Percentiles rank a stretch among this genome's conserved stretches.
Evolutionary conservation across 306 rosid genomes (phyloP).

Genomic region (Abrus pulchellus): DNA sequence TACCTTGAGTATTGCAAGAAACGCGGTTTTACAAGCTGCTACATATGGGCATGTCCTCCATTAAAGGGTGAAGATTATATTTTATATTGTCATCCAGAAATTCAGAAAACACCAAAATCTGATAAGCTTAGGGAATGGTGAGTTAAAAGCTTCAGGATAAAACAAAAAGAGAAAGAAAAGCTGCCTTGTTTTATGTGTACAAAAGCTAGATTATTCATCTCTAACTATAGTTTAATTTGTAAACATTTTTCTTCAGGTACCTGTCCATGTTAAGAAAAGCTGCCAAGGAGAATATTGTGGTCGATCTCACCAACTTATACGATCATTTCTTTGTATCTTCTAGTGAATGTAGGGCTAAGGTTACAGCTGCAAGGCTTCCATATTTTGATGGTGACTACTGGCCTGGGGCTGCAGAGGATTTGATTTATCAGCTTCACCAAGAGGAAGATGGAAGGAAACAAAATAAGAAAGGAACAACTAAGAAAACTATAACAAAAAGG

Average conservation of each 20-base stretch:
- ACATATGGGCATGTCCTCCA: slow-evolving; percentile 99
- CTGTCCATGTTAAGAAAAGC: slow-evolving; percentile 94
- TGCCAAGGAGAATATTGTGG: slow-evolving; percentile 85
- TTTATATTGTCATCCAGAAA: slow-evolving; percentile 97
- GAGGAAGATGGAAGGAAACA: slow-evolving; percentile 97
- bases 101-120: slow-evolving; percentile 98
- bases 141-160: slow-evolving; percentile 39
- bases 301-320: slow-evolving; percentile 83
- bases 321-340: slow-evolving; percentile 93
- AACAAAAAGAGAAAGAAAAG: background rate
- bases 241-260: slow-evolving; percentile 69
- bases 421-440: slow-evolving; percentile 93
- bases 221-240: slow-evolving; percentile 46
- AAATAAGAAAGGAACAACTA: slow-evolving; percentile 88
- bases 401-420: slow-evolving; percentile 99
- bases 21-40: slow-evolving; percentile 97
- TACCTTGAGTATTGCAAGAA: slow-evolving; percentile 97
- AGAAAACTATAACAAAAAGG: slow-evolving; percentile 91
- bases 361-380: slow-evolving; percentile 95
- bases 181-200: slow-evolving; percentile 21
- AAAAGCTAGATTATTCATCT: slow-evolving; percentile 27
- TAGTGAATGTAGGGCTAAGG: slow-evolving; percentile 90
- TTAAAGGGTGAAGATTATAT: slow-evolving; percentile 99
- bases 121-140: slow-evolving; percentile 99
- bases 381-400: slow-evolving; percentile 99